Evolutionary conservation across 2,329 filamentous ascomycete species (phyloP), one percentile per base, ranked within the genome.

Genomic region (Xylaria sp.): DNA sequence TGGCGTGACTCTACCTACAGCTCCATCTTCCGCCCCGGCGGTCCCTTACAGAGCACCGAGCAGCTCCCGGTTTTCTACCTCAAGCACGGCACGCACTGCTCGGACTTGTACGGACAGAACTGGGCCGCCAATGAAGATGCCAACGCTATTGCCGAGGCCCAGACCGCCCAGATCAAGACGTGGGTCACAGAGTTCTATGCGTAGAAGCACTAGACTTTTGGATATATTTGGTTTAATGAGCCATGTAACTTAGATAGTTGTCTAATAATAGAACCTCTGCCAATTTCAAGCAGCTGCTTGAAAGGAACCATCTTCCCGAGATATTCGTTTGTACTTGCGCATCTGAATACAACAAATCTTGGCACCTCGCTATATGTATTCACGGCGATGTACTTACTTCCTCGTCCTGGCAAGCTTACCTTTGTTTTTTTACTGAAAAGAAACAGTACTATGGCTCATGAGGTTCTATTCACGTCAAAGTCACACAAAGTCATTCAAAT

Each of bases 151-250:
- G 84, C 87, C 47, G 81, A 88, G 71, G 81, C 81, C 29, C 82
- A 86, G 75, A 79, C 88, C 3, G 80, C 78, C 13, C 82, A 87
- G 76, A 84, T 90, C 71, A 83, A 82, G 70, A 75, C 74, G 25
- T 90, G 87, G 87, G 84, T 89, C 2, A 79, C 77, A 0, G 85
- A 89, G 75, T 90, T 79, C 60, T 82, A 83, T 62, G 70, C 69
- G 5, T 66, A 75, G 61, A 78, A 79, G 74, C 68, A 66, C 29
- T 74, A 72, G 60, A 60, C 10, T 8, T 29, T 21, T 35, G 35
- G 18, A 69, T 21, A 32, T 37, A 35, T 27, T 29, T 58, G 65
- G 51, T 54, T 29, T 63, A 69, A 64, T 71, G 25, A 27, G 42
- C 48, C 50, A 57, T 51, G n/a, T 61, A 44, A 51, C 29, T 57